Evolutionary conservation across 768 basidiomycete genomes (phyloP).

Genomic region (Suillus occidentalis): DNA sequence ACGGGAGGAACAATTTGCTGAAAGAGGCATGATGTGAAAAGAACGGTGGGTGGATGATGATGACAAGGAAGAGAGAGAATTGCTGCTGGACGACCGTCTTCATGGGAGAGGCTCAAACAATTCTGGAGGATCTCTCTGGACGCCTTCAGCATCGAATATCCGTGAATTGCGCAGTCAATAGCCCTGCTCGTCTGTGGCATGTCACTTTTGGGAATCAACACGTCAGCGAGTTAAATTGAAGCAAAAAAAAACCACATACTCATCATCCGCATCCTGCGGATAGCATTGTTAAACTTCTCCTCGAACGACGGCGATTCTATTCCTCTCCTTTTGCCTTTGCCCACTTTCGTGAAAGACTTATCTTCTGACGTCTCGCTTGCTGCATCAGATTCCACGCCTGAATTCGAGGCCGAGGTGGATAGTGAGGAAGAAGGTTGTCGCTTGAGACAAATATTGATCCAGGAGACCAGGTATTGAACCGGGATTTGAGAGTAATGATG

Average conservation of each 20-base stretch:
- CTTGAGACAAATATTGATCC: conserved; percentile 75
- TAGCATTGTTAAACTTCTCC: no score
- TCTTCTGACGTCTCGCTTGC: conserved; percentile 29
- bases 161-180: conserved; percentile 80
- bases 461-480: conserved; percentile 66
- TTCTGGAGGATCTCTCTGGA: conserved; percentile 83
- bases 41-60: conserved; percentile 67
- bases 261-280: no score
- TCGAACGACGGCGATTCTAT: conserved; percentile 41
- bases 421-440: conserved; percentile 93
- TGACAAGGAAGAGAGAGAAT: conserved; percentile 58
- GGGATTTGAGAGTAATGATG: conserved; percentile 64
- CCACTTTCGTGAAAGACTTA: conserved; percentile 52
- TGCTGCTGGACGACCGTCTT: conserved; percentile 69
- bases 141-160: conserved; percentile 91
- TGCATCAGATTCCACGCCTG: conserved; percentile 26
- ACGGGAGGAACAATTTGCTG: conserved; percentile 99
- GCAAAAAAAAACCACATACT: no score
- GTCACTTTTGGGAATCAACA: no score
- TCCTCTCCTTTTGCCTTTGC: conserved; percentile 81
- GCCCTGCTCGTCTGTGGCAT: no score
- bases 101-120: conserved; percentile 80
- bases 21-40: conserved; percentile 99
- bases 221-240: no score
- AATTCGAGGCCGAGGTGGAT: conserved; percentile 28